phyloP scores from a whole-genome alignment of 306 rosid species.

The Gastrolobium villosum region DNA sequence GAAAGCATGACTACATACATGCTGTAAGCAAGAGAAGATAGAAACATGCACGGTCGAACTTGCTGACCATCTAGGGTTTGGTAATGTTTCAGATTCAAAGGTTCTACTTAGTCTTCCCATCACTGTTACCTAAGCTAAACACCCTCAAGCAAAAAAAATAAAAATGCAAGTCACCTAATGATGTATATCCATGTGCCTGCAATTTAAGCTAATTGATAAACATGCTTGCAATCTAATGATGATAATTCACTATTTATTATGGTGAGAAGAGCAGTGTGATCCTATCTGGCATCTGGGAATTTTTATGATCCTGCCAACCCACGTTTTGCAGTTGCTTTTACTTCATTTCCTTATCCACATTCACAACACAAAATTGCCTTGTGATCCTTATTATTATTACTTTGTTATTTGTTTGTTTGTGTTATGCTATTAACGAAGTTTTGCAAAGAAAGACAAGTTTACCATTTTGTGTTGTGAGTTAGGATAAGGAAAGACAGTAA shows the following conservation, averaged over 20 bases:
- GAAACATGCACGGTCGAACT: conserved; percentile 62
- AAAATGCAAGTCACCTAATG: neutral
- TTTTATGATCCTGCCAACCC: too few relatives aligned
- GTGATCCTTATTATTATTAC: too few relatives aligned
- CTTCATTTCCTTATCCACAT: too few relatives aligned
- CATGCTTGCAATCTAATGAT: conserved; percentile 45
- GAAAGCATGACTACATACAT: conserved; percentile 7
- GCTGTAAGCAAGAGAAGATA: conserved; percentile 54
- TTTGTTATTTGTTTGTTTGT: too few relatives aligned
- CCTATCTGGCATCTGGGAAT: conserved; percentile 43
- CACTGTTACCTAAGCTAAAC: conserved; percentile 64
- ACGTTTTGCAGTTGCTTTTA: too few relatives aligned
- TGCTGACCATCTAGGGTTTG: conserved; percentile 78
- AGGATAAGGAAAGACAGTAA: too few relatives aligned
- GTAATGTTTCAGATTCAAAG: conserved; percentile 68
- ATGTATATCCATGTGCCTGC: conserved; percentile 45
- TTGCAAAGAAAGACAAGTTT: too few relatives aligned
- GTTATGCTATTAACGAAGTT: too few relatives aligned
- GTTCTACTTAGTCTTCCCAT: conserved; percentile 51
- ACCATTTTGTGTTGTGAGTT: too few relatives aligned
- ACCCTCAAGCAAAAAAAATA: neutral
- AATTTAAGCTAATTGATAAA: conserved; percentile 32
- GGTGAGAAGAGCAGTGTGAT: conserved; percentile 49
- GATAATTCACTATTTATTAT: conserved; percentile 45
- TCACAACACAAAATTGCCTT: too few relatives aligned